Conservation (phyloP, 176 grass and related monocot genomes). For the Thalia dealbata region DNA sequence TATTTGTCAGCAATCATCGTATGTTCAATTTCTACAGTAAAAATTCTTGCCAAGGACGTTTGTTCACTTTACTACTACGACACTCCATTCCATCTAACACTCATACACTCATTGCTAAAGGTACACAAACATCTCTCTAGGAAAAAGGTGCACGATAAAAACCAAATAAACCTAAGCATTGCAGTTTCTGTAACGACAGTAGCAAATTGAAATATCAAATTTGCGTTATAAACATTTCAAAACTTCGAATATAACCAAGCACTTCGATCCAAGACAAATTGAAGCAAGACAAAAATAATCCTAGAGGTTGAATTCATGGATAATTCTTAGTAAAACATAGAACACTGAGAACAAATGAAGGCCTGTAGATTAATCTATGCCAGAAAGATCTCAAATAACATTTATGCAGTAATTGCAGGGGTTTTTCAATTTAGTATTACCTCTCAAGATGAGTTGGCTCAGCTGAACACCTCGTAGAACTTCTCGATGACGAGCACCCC, state of each 20-base stretch:
- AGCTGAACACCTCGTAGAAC: conserved; percentile 94
- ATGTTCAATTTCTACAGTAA: no score
- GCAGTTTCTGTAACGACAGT: background rate
- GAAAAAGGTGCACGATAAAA: background rate
- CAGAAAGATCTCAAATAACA: background rate
- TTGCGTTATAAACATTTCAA: background rate
- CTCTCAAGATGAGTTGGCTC: background rate
- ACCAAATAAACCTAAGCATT: background rate
- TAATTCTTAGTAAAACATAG: background rate
- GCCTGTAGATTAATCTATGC: background rate
- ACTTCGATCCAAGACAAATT: background rate
- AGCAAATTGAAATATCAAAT: background rate
- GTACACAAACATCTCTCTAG: no score
- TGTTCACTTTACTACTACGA: no score
- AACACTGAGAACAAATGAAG: background rate
- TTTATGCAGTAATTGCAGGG: background rate
- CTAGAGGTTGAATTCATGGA: background rate
- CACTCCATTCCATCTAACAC: no score
- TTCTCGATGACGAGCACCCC: conserved; percentile 89
- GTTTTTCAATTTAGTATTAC: background rate
- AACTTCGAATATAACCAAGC: background rate
- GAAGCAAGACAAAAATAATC: background rate
- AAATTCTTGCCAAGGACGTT: no score
- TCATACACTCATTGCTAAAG: no score
- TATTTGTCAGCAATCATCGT: no score